A percentile compares a stretch with the other conserved stretches of the same genome.
Evolutionary conservation across 176 grass and related monocot species (phyloP).

Genomic region (Oryza rufipogon): DNA sequence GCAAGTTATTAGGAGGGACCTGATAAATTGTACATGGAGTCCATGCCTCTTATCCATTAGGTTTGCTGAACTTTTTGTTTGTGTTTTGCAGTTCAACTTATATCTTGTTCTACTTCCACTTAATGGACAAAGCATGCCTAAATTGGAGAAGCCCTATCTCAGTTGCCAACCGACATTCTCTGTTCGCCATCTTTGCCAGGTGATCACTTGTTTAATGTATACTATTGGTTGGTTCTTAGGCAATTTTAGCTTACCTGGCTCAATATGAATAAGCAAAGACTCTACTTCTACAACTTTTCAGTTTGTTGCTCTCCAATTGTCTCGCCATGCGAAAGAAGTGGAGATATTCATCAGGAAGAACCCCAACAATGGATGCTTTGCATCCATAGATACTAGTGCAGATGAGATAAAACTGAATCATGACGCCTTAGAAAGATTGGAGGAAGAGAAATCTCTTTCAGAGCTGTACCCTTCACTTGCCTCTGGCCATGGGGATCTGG

Average conservation of each 20-base stretch:
- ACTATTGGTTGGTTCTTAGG: neutral
- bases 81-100: constrained; percentile 60
- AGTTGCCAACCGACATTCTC: constrained; percentile 59
- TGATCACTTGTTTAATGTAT: constrained; percentile 31
- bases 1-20: neutral
- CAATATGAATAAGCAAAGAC: constrained; percentile 18
- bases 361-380: constrained; percentile 4
- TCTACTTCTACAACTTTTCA: constrained; percentile 27
- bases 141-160: constrained; percentile 59
- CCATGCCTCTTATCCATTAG: neutral
- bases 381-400: neutral
- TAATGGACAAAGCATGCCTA: constrained; percentile 58
- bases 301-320: constrained; percentile 59
- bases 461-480: constrained; percentile 43
- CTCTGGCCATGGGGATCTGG: constrained; percentile 53
- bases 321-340: constrained; percentile 50
- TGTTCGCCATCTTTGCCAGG: constrained; percentile 67
- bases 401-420: constrained; percentile 6
- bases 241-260: neutral
- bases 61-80: constrained; percentile 30
- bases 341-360: constrained; percentile 54
- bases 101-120: constrained; percentile 63
- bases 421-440: constrained; percentile 44
- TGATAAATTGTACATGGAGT: constrained; percentile 6
- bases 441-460: constrained; percentile 53